A percentile compares a stretch with the other conserved stretches of the same genome.
Conservation (phyloP, 345 rosid species). For the Eucalyptus cloeziana region DNA sequence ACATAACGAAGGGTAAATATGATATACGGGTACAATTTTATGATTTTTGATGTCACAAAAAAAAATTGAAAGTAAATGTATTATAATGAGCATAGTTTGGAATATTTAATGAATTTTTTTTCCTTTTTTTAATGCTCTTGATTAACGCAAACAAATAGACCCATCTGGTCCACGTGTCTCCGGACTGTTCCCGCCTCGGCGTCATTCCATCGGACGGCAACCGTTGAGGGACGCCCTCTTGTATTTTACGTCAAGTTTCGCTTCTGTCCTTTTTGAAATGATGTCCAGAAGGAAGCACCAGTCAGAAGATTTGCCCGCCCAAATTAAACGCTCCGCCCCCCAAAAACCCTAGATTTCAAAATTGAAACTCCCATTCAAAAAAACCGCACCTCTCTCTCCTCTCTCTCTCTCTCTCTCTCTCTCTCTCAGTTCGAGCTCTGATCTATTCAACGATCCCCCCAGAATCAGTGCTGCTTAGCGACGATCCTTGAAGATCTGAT, state of each 20-base stretch:
- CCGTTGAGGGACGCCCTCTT: background rate
- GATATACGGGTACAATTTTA: fast-evolving
- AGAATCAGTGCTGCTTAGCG: background rate
- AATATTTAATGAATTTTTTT: no score
- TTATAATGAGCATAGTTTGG: no score
- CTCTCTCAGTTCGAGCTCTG: background rate
- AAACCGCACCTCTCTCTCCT: background rate
- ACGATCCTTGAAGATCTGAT: background rate
- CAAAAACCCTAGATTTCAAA: background rate
- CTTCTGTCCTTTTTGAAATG: background rate
- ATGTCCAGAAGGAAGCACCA: background rate
- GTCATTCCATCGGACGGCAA: background rate
- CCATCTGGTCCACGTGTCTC: background rate
- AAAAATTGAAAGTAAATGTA: no score
- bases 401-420: background rate
- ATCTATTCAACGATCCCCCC: background rate
- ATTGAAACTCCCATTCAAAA: background rate
- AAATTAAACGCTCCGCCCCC: background rate
- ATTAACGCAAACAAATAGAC: background rate
- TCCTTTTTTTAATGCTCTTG: background rate
- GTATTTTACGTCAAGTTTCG: background rate
- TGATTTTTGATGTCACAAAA: no score
- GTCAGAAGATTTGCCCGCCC: background rate
- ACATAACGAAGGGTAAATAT: fast-evolving
- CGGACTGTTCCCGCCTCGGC: background rate